A percentile compares a stretch with the other conserved stretches of the same genome.
These are phyloP conservation scores for Beta vulgaris DNA, from an alignment of 148 eudicot species.

Conservation along the genomic window DNA sequence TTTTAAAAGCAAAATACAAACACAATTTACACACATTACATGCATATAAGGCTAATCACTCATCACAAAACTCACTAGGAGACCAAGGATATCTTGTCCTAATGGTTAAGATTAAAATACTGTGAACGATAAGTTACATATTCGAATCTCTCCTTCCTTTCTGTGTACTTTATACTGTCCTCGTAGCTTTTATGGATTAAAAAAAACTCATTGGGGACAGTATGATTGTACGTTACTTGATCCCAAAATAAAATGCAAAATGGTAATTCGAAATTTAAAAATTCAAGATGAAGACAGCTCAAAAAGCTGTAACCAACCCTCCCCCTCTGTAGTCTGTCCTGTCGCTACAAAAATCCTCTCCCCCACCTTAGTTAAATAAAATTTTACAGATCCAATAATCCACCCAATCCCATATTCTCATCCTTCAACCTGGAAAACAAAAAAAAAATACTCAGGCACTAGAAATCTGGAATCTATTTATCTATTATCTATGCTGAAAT, in stretches of 20 bases:
- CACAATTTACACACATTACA: no score
- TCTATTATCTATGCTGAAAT: conserved; percentile 19
- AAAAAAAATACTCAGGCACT: background rate
- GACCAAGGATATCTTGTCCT: no score
- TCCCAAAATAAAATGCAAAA: conserved; percentile 16
- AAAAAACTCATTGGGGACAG: conserved; percentile 19
- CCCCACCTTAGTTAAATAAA: conserved; percentile 1
- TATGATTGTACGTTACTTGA: conserved; percentile 26
- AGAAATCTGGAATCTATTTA: no score
- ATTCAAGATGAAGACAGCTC: conserved; percentile 25
- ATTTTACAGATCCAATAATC: conserved; percentile 23
- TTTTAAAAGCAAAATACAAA: no score
- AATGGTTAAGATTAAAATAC: no score
- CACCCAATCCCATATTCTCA: background rate
- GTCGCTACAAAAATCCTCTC: background rate
- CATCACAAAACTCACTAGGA: no score
- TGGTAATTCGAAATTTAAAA: conserved; percentile 8
- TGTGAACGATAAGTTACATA: no score
- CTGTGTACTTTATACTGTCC: no score
- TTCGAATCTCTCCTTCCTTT: no score
- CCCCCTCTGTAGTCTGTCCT: conserved; percentile 5
- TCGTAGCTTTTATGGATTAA: no score
- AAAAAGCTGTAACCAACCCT: conserved; percentile 13
- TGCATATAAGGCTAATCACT: no score
- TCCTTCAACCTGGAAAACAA: background rate